phyloP scores from a whole-genome alignment of 257 asterid species.

The Osmanthus fragrans region DNA sequence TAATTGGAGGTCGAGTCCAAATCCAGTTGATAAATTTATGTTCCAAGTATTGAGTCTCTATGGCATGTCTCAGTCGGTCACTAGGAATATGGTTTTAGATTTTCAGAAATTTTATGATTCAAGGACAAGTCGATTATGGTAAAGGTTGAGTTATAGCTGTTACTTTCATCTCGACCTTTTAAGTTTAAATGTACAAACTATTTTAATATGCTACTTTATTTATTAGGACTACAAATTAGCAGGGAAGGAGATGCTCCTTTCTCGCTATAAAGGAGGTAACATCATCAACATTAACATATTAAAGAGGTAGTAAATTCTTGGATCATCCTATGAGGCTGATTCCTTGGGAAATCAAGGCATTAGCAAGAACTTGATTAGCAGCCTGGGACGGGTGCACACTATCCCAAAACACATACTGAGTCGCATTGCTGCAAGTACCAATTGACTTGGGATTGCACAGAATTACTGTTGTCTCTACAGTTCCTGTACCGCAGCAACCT shows the following conservation, averaged over 20 bases:
- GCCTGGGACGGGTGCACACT: conserved; percentile 95
- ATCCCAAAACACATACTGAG: conserved; percentile 90
- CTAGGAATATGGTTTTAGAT: neutral
- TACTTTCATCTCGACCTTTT: neutral
- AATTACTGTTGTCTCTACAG: conserved; percentile 65
- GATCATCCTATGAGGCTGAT: conserved; percentile 45
- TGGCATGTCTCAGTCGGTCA: neutral
- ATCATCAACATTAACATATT: neutral
- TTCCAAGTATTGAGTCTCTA: neutral
- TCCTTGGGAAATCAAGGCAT: conserved; percentile 62
- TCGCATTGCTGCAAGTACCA: conserved; percentile 77
- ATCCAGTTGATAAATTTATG: neutral
- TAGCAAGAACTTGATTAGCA: conserved; percentile 76
- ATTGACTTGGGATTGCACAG: conserved; percentile 74
- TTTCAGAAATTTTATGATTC: neutral
- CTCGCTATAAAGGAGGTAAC: neutral
- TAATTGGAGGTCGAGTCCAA: conserved; percentile 2
- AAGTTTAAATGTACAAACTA: neutral
- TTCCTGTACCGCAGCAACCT: conserved; percentile 94
- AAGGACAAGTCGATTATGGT: neutral
- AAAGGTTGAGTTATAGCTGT: neutral
- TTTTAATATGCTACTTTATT: neutral
- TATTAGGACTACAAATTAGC: neutral
- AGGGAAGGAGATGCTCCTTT: too few species aligned
- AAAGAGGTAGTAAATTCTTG: neutral